These are phyloP conservation scores for Limonium bicolor DNA, from an alignment of 148 eudicot species.

Conservation along the genomic window DNA sequence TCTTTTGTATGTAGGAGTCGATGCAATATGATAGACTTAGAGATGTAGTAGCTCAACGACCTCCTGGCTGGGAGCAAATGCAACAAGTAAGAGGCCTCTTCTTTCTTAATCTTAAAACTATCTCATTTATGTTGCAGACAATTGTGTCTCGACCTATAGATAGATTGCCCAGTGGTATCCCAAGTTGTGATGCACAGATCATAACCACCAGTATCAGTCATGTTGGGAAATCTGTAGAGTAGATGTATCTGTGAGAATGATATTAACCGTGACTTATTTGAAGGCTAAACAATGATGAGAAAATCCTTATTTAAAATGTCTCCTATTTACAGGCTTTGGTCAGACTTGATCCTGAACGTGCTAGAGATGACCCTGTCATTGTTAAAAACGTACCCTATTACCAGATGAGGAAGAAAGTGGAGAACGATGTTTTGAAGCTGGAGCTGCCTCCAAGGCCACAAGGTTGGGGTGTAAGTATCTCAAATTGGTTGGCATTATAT, in stretches of 20 bases:
- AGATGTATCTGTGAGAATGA: too few relatives aligned
- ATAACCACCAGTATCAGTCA: too few relatives aligned
- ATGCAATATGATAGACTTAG: constrained; percentile 85
- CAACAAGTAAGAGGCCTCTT: constrained; percentile 76
- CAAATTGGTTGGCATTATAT: background rate
- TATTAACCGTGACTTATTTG: too few relatives aligned
- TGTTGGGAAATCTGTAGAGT: too few relatives aligned
- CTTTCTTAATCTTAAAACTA: too few relatives aligned
- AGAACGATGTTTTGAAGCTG: constrained; percentile 75
- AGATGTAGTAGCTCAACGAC: constrained; percentile 56
- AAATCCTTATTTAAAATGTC: background rate
- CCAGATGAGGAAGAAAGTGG: constrained; percentile 64
- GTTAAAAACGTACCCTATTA: constrained; percentile 62
- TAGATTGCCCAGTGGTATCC: too few relatives aligned
- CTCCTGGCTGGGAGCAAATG: constrained; percentile 88
- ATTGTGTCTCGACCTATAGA: too few relatives aligned
- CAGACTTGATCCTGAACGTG: constrained; percentile 75
- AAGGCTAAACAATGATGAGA: too few relatives aligned
- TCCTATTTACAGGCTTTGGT: constrained; percentile 44
- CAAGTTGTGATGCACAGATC: too few relatives aligned
- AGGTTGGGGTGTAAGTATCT: constrained; percentile 67
- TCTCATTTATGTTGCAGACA: too few relatives aligned
- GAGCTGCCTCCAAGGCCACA: constrained; percentile 79
- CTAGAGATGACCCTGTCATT: constrained; percentile 66
- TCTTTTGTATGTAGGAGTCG: constrained; percentile 36